Evolutionary conservation across 768 basidiomycete genomes (phyloP), one percentile per base, ranked within the genome.

Genomic region (Boletus rex-veris): DNA sequence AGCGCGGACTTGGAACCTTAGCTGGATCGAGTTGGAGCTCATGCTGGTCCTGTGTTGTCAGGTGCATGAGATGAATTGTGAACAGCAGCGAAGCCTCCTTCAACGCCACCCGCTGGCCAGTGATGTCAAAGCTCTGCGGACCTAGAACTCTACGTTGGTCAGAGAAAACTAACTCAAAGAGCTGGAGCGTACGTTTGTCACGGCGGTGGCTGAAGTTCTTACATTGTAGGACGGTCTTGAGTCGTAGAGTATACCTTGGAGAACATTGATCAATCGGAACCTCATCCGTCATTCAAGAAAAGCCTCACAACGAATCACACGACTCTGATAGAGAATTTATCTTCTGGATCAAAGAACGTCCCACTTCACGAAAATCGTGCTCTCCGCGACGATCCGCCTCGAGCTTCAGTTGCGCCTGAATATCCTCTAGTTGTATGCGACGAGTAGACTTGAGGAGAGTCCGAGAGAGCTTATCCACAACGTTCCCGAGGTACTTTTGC

Each of bases 41-140:
- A n/a, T 71, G 67, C 5, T 57, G 58, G 31, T 69, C 69, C 58
- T 69, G 60, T 0, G 63, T n/a, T 9, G 67, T 69, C 24, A 71
- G 31, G 45, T 69, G 58, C 67, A 69, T 67, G 21, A 54, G 57
- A 45, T 67, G 60, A 36, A 69, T 54, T 6, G 65, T 71, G 33
- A 62, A 65, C 44, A 54, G 45, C 33, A 69, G 28, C 5, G 57
- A 59, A 19, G 67, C 55, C 16, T 55, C 62, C n/a, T 56, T 58
- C 18, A 57, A n/a, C 1, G 54, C 50, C 35, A 64, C 67, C 16
- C 60, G 51, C 6, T 18, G 33, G 16, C 67, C 67, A 24, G 49
- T 50, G 9, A 69, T 42, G 0, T 58, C 60, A 24, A 44, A 69
- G 43, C 6, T 56, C n/a, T 45, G 54, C 15, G 59, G 37, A 10